phyloP scores from a whole-genome alignment of 768 basidiomycete genomes.

The Gymnopilus junonius region DNA sequence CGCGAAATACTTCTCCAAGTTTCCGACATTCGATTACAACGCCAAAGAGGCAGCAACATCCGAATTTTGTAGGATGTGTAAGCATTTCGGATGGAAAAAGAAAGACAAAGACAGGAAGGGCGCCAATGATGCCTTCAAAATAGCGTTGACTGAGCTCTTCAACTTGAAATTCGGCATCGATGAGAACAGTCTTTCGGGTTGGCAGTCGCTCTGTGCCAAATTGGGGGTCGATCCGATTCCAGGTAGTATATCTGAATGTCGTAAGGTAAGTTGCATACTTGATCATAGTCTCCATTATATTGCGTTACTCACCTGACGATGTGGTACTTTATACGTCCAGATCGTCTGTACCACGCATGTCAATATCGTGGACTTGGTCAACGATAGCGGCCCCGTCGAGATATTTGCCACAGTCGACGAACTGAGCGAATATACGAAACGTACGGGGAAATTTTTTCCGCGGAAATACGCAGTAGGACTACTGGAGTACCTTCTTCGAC shows the following conservation, averaged over 20 bases:
- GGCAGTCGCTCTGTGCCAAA: constrained; percentile 30
- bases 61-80: constrained; percentile 31
- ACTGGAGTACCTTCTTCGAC: constrained; percentile 31
- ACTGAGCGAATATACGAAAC: constrained; percentile 34
- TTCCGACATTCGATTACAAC: constrained; percentile 25
- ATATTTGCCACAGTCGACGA: constrained; percentile 28
- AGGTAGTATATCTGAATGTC: constrained; percentile 25
- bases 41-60: constrained; percentile 18
- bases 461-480: constrained; percentile 31
- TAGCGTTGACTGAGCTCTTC: constrained; percentile 36
- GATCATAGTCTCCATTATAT: no score
- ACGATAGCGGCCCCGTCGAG: constrained; percentile 16
- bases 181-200: constrained; percentile 27
- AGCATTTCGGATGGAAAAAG: constrained; percentile 14
- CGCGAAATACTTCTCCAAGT: background rate
- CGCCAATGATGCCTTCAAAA: constrained; percentile 25
- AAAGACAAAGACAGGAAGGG: constrained; percentile 1
- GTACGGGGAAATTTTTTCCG: constrained; percentile 34
- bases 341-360: constrained; percentile 33
- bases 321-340: constrained; percentile 17
- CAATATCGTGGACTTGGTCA: constrained; percentile 42
- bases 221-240: constrained; percentile 33
- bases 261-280: constrained; percentile 29
- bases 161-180: constrained; percentile 36
- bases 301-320: no score